Base-by-base conservation (phyloP, 2,329 filamentous ascomycete species). In the Alternaria solani region DNA sequence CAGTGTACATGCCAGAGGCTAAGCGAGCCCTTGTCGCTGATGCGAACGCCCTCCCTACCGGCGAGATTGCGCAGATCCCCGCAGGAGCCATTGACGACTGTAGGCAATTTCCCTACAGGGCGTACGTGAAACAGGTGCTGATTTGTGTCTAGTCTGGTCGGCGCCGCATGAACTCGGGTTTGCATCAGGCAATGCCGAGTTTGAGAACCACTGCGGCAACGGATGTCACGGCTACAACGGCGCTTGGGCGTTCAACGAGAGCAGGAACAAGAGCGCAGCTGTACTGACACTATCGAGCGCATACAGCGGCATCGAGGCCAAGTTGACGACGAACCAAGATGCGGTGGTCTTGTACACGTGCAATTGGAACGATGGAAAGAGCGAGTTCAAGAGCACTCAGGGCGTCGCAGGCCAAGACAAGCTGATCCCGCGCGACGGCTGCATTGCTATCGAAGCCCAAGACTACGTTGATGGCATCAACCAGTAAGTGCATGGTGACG, bases 291-390 rank as follows among this genome's bases (percentile, higher is more conserved):
- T 76, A 34, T 64, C 64, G 64, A 76, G 74, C 55, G 63, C 44
- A 26, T 76, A 67, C 64, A 75, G 66, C 55, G 74, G 74, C 25
- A 75, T 76, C 66, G 70, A 71, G 63, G 74, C 73, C 6, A 71
- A 75, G 36, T 52, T 76, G 38, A 66, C 62, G 42, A 75, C 74
- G 4, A 64, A 76, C 55, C 74, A 76, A 61, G 73, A 74, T 20
- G 74, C 67, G 6, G 68, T 76, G 47, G 72, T 76, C 5, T 43
- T 76, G 46, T 76, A 76, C 51, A 75, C 72, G 2, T 76, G 74
- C 70, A 75, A 75, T 55, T 76, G 74, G 74, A 75, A 73, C 53
- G 72, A 76, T 55, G 74, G 74, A 3, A 76, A 74, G 67, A 66
- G 67, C n/a, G 69, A 73, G 64, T 72, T 75, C 67, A 76, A 76